Conservation (phyloP, 2,329 filamentous ascomycete species). For the Colletotrichum graminicola region DNA sequence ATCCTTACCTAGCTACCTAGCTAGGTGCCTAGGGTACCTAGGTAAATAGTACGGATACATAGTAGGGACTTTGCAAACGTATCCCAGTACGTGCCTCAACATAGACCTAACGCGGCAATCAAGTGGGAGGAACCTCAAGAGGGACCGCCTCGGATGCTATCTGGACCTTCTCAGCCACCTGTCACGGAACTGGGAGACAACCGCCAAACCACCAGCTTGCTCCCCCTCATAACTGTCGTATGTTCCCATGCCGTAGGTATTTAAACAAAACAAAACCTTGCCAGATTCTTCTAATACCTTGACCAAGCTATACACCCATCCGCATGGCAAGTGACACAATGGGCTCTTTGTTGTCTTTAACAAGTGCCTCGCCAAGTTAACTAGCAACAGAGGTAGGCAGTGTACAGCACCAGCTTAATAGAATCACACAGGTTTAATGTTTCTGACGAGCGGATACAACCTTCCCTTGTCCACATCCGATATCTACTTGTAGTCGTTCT, state of each 20-base stretch:
- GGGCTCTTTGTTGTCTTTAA: neutral
- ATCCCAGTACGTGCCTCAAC: neutral
- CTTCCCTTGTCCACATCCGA: neutral
- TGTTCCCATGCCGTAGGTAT: neutral
- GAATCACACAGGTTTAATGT: neutral
- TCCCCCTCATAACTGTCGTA: neutral
- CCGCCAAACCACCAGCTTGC: neutral
- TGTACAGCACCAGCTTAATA: neutral
- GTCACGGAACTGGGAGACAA: neutral
- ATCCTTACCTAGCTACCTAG: too few species aligned
- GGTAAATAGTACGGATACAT: too few species aligned
- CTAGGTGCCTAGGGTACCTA: too few species aligned
- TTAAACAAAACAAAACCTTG: neutral
- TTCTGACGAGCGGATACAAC: neutral
- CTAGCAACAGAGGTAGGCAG: neutral
- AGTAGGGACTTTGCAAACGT: neutral
- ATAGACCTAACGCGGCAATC: neutral
- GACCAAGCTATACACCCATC: neutral
- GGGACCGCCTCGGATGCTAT: neutral
- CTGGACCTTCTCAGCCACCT: neutral
- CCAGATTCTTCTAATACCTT: neutral
- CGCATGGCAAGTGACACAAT: neutral
- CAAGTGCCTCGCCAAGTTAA: too few species aligned
- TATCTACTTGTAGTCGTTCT: neutral
- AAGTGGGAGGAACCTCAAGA: neutral